Conservation (phyloP, 2,329 filamentous ascomycete genomes). For the Epichloe amarillans region DNA sequence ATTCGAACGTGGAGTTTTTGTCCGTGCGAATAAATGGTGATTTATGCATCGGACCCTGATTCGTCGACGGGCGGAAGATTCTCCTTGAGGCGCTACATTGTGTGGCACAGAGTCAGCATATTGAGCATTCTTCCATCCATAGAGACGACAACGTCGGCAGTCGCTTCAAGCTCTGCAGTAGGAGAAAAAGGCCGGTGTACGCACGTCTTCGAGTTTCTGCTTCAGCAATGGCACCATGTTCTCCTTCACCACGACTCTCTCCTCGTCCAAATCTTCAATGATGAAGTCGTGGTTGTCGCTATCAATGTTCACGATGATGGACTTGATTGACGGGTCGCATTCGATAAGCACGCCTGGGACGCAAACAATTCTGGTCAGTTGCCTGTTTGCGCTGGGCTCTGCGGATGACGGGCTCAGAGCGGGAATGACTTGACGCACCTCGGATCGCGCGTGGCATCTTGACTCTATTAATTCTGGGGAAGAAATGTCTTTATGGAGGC, state of each 20-base stretch:
- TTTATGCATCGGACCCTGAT: constrained; percentile 33
- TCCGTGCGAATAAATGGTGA: background rate
- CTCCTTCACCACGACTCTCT: constrained; percentile 62
- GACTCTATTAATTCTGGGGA: background rate
- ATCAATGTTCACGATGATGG: constrained; percentile 70
- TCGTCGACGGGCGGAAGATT: constrained; percentile 38
- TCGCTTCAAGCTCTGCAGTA: background rate
- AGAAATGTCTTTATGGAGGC: no score
- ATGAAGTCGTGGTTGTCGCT: constrained; percentile 57
- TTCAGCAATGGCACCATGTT: constrained; percentile 58
- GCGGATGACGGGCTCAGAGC: background rate
- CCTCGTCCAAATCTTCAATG: constrained; percentile 68
- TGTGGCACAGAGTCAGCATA: constrained; percentile 1
- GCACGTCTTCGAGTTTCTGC: constrained; percentile 52
- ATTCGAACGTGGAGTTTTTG: background rate
- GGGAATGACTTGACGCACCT: constrained; percentile 24
- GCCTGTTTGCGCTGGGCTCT: background rate
- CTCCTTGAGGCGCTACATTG: constrained; percentile 33
- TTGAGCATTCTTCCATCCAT: background rate
- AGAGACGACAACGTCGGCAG: background rate
- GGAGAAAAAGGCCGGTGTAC: constrained; percentile 10
- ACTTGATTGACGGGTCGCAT: constrained; percentile 78
- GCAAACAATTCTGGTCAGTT: constrained; percentile 4
- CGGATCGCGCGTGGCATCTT: constrained; percentile 44
- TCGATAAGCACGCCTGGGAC: constrained; percentile 56